A percentile compares a stretch with the other conserved stretches of the same genome.
Conservation (phyloP, 2,329 filamentous ascomycete genomes). For the Ophiostoma himal-ulmi region DNA sequence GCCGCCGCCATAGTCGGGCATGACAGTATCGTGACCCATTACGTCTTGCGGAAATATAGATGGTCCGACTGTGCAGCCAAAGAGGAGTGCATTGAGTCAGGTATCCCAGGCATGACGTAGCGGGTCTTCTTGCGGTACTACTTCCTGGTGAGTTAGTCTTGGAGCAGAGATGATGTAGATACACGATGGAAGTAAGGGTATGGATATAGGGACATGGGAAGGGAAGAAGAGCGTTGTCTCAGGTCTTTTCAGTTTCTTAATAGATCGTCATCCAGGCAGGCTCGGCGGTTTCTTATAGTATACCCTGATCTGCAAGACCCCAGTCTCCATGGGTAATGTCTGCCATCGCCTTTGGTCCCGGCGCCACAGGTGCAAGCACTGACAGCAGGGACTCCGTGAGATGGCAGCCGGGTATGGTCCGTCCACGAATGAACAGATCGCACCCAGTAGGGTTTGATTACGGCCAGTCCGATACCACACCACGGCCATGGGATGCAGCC, state of each 20-base stretch:
- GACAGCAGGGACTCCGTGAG: constrained; percentile 21
- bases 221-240: constrained; percentile 40
- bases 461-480: constrained; percentile 19
- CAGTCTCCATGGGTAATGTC: constrained; percentile 35
- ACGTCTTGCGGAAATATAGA: constrained; percentile 12
- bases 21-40: not conserved
- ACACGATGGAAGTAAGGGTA: not conserved
- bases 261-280: constrained; percentile 45
- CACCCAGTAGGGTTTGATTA: constrained; percentile 12
- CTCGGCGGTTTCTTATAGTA: constrained; percentile 45
- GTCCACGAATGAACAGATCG: not conserved
- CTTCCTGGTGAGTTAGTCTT: not conserved
- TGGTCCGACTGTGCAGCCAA: constrained; percentile 13
- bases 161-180: not conserved
- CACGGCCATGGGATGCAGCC: constrained; percentile 17
- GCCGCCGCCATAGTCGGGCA: constrained; percentile 1
- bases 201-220: not conserved
- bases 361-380: constrained; percentile 48
- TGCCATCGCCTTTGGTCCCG: constrained; percentile 57
- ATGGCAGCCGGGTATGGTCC: constrained; percentile 17
- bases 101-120: not conserved
- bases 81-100: constrained; percentile 14
- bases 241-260: constrained; percentile 69
- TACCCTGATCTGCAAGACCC: constrained; percentile 23
- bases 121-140: not conserved